Evolutionary conservation across 768 basidiomycete genomes (phyloP).

Genomic region (Xerocomus brunneocitrinus): DNA sequence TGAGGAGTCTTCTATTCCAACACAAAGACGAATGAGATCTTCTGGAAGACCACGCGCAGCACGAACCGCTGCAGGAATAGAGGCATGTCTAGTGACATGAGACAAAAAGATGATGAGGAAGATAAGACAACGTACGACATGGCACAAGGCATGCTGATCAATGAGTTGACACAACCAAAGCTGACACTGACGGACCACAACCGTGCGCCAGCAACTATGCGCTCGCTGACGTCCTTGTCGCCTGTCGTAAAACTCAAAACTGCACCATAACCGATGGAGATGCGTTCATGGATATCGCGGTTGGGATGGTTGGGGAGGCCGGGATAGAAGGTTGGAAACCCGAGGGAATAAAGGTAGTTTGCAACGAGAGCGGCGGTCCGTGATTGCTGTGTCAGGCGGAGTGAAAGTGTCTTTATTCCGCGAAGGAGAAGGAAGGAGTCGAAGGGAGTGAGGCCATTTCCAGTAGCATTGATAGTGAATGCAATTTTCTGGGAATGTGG

Average conservation of each 20-base stretch:
- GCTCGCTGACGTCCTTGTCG: slow-evolving; percentile 84
- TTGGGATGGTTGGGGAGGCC: slow-evolving; percentile 80
- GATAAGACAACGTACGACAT: slow-evolving; percentile 81
- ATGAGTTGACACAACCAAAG: slow-evolving; percentile 95
- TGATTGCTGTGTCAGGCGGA: slow-evolving; percentile 95
- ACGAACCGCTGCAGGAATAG: slow-evolving; percentile 92
- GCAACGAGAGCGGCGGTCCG: slow-evolving; percentile 79
- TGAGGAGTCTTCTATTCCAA: slow-evolving; percentile 92
- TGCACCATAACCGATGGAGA: slow-evolving; percentile 88
- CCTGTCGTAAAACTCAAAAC: slow-evolving; percentile 95
- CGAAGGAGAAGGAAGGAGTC: slow-evolving; percentile 95
- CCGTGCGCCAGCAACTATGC: slow-evolving; percentile 86
- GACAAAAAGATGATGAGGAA: not conserved
- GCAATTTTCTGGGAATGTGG: slow-evolving; percentile 62
- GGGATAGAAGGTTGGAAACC: slow-evolving; percentile 91
- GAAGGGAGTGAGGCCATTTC: slow-evolving; percentile 92
- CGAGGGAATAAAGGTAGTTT: slow-evolving; percentile 75
- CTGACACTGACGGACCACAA: slow-evolving; percentile 98
- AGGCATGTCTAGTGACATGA: slow-evolving; percentile 68
- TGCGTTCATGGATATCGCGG: slow-evolving; percentile 82
- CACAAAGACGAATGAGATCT: slow-evolving; percentile 95
- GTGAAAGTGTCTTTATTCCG: slow-evolving; percentile 91
- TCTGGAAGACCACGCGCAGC: slow-evolving; percentile 98
- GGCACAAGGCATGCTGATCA: slow-evolving; percentile 98
- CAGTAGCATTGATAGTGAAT: slow-evolving; percentile 89